A percentile compares a stretch with the other conserved stretches of the same genome.
These are phyloP conservation scores for Pulveroboletus sp. DNA, from an alignment of 768 basidiomycete species.

Conservation along the genomic window DNA sequence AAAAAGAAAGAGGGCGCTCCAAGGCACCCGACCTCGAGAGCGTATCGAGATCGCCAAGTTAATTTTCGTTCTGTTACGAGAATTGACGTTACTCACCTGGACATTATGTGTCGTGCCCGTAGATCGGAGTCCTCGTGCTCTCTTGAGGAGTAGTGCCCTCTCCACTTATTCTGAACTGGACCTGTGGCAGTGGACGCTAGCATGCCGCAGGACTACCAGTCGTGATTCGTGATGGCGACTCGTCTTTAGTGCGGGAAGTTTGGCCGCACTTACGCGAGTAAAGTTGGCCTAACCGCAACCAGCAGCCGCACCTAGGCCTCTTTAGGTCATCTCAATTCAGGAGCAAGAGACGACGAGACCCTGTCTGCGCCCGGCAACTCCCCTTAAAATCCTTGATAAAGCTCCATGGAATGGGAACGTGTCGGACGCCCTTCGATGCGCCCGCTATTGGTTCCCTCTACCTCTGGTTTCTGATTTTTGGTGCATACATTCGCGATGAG, in stretches of 20 bases:
- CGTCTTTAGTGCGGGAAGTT: neutral
- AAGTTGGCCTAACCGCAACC: neutral
- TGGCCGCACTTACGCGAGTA: neutral
- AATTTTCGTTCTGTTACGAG: neutral
- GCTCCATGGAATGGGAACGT: neutral
- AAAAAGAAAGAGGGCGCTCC: neutral
- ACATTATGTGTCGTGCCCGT: neutral
- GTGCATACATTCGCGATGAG: constrained; percentile 19
- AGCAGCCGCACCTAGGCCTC: neutral
- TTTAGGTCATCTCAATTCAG: constrained; percentile 12
- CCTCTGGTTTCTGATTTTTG: constrained; percentile 1
- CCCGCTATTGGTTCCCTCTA: neutral
- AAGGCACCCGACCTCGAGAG: neutral
- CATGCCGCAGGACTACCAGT: neutral
- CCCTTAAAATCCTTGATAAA: constrained; percentile 12
- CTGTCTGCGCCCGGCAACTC: constrained; percentile 1
- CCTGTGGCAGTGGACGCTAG: neutral
- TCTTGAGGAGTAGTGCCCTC: neutral
- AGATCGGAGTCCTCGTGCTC: neutral
- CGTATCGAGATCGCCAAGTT: neutral
- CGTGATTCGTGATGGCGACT: neutral
- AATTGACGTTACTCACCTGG: too few species aligned
- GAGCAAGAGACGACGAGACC: constrained; percentile 2
- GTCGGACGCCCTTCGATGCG: neutral
- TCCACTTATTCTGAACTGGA: neutral